phyloP scores from a whole-genome alignment of 805 yeast species.

The Blastobotrys peoriensis region DNA sequence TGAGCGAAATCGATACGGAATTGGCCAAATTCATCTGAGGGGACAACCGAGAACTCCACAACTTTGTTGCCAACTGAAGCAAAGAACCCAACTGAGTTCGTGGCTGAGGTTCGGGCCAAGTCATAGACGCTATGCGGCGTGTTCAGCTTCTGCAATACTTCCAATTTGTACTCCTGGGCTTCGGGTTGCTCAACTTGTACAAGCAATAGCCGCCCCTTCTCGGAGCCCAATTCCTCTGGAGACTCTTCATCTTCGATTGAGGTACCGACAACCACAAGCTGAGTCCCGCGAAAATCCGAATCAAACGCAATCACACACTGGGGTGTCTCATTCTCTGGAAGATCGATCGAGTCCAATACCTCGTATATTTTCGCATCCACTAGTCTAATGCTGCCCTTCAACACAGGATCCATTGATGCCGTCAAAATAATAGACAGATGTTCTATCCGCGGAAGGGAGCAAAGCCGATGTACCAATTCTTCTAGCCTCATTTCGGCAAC shows the following conservation, averaged over 20 bases:
- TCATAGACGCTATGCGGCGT: background rate
- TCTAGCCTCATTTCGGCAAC: background rate
- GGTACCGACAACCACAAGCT: background rate
- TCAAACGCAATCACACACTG: background rate
- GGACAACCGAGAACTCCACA: background rate
- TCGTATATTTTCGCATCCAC: background rate
- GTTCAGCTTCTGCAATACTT: background rate
- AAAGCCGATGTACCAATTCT: background rate
- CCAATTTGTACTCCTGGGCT: background rate
- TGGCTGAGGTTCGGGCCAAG: background rate
- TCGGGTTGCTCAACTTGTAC: no score
- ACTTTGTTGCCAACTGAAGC: background rate
- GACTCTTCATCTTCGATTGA: background rate
- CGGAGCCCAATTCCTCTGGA: background rate
- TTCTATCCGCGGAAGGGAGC: background rate
- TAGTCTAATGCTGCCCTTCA: background rate
- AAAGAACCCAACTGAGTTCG: background rate
- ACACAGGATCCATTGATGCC: background rate
- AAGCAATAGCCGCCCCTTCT: background rate
- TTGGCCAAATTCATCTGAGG: background rate
- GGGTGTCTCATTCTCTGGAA: background rate
- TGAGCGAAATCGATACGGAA: background rate
- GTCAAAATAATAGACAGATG: background rate
- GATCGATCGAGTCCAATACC: background rate
- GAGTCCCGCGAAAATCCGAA: background rate